Evolutionary conservation across 306 rosid genomes (phyloP).

Genomic region (Dalbergia cochinchinensis): DNA sequence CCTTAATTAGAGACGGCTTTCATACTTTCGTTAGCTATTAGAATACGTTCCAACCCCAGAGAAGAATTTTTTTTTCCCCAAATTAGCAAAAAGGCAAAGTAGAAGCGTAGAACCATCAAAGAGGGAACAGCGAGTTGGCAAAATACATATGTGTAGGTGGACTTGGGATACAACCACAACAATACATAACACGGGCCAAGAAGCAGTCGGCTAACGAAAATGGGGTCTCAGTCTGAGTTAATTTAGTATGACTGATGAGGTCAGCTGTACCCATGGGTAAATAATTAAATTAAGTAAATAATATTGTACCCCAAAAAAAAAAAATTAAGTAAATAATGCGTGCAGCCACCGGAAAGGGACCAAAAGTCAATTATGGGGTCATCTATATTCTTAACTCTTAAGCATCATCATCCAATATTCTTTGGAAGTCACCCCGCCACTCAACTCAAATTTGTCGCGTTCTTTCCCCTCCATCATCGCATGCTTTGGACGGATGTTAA

Average conservation of each 20-base stretch:
- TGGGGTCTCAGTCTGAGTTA: background rate
- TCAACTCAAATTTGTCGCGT: conserved; percentile 39
- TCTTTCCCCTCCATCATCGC: conserved; percentile 32
- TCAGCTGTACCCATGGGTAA: background rate
- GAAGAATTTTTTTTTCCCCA: background rate
- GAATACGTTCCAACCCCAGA: background rate
- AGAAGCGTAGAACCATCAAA: background rate
- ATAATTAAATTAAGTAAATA: background rate
- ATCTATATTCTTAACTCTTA: conserved; percentile 4
- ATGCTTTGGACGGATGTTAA: conserved; percentile 38
- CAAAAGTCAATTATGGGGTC: conserved; percentile 22
- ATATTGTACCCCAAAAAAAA: too few relatives aligned
- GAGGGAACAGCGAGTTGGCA: background rate
- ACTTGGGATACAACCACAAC: background rate
- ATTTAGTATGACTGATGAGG: conserved; percentile 9
- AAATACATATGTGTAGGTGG: background rate
- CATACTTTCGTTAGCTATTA: background rate
- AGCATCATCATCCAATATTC: conserved; percentile 34
- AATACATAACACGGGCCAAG: background rate
- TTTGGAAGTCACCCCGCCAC: conserved; percentile 44
- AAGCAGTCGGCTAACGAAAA: conserved; percentile 7
- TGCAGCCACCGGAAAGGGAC: too few relatives aligned
- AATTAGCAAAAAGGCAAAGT: background rate
- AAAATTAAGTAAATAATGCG: too few relatives aligned
- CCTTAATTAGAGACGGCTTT: conserved; percentile 12